A percentile compares a stretch with the other conserved stretches of the same genome.
Evolutionary conservation across 768 basidiomycete genomes (phyloP).

Genomic region (Kwoniella bestiolae): DNA sequence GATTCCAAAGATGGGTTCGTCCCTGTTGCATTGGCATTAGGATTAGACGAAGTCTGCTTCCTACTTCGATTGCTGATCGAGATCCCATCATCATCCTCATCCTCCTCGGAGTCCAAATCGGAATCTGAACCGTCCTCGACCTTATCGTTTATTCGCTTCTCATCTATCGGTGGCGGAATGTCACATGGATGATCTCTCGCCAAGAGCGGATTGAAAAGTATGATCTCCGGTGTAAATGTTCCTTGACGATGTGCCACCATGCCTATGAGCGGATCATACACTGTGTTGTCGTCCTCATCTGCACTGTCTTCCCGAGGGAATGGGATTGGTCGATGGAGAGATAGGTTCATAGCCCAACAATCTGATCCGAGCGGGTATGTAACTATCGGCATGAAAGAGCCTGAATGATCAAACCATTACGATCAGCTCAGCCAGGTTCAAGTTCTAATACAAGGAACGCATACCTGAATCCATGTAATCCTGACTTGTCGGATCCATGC

Average conservation of each 20-base stretch:
- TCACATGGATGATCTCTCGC: conserved; percentile 1
- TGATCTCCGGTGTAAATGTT: background rate
- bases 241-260: background rate
- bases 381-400: conserved; percentile 9
- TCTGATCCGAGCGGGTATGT: background rate
- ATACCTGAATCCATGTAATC: conserved; percentile 27
- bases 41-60: background rate
- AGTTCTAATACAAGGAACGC: background rate
- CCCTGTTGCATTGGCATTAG: background rate
- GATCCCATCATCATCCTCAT: conserved; percentile 6
- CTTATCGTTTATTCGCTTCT: background rate
- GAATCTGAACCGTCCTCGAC: background rate
- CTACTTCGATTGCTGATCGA: no score
- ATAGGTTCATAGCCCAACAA: conserved; percentile 4
- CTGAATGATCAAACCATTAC: background rate
- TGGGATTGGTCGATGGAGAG: conserved; percentile 10
- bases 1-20: conserved; percentile 6
- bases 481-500: background rate
- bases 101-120: background rate
- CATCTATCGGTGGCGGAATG: background rate
- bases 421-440: background rate
- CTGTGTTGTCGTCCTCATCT: background rate
- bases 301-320: background rate
- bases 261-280: conserved; percentile 17
- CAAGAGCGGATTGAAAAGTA: conserved; percentile 17